Conservation (phyloP, 2,329 filamentous ascomycete genomes). For the Boeremia exigua region DNA sequence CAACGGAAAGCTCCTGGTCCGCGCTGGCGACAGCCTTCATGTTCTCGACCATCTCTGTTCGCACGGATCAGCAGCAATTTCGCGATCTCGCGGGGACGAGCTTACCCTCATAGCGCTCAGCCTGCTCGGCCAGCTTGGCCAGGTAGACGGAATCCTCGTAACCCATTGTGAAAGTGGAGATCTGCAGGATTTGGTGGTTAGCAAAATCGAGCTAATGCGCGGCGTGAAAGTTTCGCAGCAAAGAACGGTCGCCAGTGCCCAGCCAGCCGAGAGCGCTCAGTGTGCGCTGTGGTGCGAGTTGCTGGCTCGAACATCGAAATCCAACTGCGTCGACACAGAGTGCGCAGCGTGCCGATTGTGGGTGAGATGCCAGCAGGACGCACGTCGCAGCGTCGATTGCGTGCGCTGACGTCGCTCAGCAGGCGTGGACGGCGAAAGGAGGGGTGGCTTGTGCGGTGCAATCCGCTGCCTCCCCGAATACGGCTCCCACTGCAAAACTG, state of each 20-base stretch:
- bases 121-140: conserved; percentile 99
- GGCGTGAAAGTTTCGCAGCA: conserved; percentile 22
- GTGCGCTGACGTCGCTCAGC: conserved; percentile 26
- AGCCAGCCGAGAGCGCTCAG: conserved; percentile 24
- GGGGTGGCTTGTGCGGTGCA: conserved; percentile 35
- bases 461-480: conserved; percentile 23
- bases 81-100: conserved; percentile 8
- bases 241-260: conserved; percentile 18
- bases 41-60: conserved; percentile 97
- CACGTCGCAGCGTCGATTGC: conserved; percentile 16
- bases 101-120: conserved; percentile 98
- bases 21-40: conserved; percentile 98
- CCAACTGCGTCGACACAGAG: neutral
- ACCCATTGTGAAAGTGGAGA: conserved; percentile 75
- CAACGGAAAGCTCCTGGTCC: conserved; percentile 70
- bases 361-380: neutral
- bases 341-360: neutral
- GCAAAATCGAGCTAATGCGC: conserved; percentile 21
- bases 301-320: neutral
- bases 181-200: conserved; percentile 34
- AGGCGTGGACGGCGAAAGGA: conserved; percentile 36
- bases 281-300: conserved; percentile 21
- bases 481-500: conserved; percentile 17
- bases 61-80: conserved; percentile 23
- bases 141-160: conserved; percentile 99